These are phyloP conservation scores for Phlyctochytrium arcticum DNA, from an alignment of 192 early-diverging fungal genomes.

Conservation along the genomic window DNA sequence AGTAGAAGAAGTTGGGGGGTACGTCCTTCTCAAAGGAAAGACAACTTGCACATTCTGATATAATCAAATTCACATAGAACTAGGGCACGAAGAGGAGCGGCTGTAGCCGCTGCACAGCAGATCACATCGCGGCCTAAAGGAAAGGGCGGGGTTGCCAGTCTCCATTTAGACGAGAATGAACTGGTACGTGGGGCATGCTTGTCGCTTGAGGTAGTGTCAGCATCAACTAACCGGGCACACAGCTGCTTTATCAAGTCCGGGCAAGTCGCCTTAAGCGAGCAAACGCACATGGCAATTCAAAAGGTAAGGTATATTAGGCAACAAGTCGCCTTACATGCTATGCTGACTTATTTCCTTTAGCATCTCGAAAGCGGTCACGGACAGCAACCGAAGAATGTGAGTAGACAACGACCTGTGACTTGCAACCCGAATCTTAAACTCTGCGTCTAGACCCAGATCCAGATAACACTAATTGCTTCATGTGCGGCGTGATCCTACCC, in stretches of 20 bases:
- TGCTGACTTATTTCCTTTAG: no score
- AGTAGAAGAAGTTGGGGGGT: constrained; percentile 10
- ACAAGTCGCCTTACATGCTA: no score
- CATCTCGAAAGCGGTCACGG: no score
- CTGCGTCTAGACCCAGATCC: not conserved
- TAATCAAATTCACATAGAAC: no score
- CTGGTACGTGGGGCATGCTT: constrained; percentile 1
- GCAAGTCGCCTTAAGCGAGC: constrained; percentile 22
- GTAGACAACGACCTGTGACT: no score
- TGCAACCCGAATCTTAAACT: no score
- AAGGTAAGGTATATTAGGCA: no score
- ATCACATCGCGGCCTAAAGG: constrained; percentile 32
- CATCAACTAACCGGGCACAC: no score
- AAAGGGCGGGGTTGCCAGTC: constrained; percentile 25
- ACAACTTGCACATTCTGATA: no score
- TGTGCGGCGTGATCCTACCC: constrained; percentile 56
- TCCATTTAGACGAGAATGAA: constrained; percentile 31
- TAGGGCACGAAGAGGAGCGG: constrained; percentile 52
- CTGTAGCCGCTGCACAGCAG: constrained; percentile 49
- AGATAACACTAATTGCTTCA: constrained; percentile 51
- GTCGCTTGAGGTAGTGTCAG: no score
- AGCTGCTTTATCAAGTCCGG: constrained; percentile 25
- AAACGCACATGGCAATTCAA: not conserved
- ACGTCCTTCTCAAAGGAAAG: no score
- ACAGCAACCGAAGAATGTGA: no score